Evolutionary conservation across 108 stramenopile genomes (phyloP), one percentile per base, ranked within the genome.

Genomic region (Discostella stelligeroides): DNA sequence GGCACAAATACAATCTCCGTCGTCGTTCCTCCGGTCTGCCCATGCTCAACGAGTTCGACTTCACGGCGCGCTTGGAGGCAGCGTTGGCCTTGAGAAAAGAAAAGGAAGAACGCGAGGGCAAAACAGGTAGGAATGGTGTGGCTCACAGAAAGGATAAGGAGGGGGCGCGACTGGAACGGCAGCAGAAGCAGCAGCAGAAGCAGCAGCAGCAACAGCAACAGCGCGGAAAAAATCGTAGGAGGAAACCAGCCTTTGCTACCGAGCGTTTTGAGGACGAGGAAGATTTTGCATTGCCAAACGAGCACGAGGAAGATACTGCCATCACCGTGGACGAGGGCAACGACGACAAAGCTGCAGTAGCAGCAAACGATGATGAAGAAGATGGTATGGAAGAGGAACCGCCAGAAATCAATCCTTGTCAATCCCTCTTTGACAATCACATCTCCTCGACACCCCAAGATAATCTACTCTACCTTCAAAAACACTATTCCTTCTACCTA

Each of bases 1-100:
- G 98, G 98, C 98, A 99, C 81, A 84, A 89, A 59, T 97, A 97
- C 86, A 99, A 99, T 80, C 84, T 98, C 58, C 96, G 95, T 77
- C 92, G 97, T 46, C 89, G 96, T 46, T 90, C 95, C 49, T 90
- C 90, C 10, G 85, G 80, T 20, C 73, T 98, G 66, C 82, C 86
- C 25, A 67, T 91, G 68, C 46, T 96, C 45, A 70, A 76, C 41
- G 84, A 93, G 60, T 27, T 24, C 24, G 92, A 94, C 30, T 96
- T 96, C 63, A 77, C 80, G 50, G 73, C 82, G 10, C 86, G 95
- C 29, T 67, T 85, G 68, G 89, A 89, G 41, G 95, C 95, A 39
- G 95, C 95, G 53, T 60, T 88, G 72, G 87, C 88, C 14, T 34
- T 90, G 63, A 64, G 84, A 57, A 75, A 75, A 60, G 89, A 90